These are phyloP conservation scores for Parastagonospora avenae DNA, from an alignment of 2,329 filamentous ascomycete species.

Conservation along the genomic window DNA sequence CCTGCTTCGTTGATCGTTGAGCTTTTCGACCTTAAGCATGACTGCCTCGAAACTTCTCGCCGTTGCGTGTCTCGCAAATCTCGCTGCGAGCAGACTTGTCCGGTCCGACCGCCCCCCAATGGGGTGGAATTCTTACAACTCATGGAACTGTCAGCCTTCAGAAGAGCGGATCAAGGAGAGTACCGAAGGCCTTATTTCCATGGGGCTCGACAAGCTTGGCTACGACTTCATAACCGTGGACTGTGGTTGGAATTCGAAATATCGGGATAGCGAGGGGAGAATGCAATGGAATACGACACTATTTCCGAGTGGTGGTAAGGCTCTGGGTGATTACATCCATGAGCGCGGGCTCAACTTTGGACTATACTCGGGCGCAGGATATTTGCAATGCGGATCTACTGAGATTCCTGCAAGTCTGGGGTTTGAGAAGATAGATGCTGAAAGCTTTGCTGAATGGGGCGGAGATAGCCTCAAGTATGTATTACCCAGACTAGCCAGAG, in stretches of 20 bases:
- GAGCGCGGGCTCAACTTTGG: conserved; percentile 57
- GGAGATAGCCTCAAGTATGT: conserved; percentile 56
- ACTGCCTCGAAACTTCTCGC: conserved; percentile 1
- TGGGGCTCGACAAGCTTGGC: conserved; percentile 58
- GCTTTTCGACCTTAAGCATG: neutral
- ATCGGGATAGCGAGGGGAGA: conserved; percentile 50
- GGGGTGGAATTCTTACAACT: conserved; percentile 66
- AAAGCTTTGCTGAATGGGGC: conserved; percentile 56
- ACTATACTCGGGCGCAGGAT: conserved; percentile 55
- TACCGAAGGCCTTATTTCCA: conserved; percentile 59
- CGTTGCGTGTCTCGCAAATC: conserved; percentile 8
- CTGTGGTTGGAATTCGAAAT: conserved; percentile 60
- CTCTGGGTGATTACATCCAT: conserved; percentile 58
- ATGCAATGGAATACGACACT: conserved; percentile 57
- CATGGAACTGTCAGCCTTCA: conserved; percentile 57
- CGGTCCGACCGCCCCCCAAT: conserved; percentile 36
- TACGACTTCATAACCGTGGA: conserved; percentile 64
- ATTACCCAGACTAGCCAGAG: too few relatives aligned
- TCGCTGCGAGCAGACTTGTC: conserved; percentile 19
- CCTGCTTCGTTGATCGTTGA: too few relatives aligned
- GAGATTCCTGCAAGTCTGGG: conserved; percentile 54
- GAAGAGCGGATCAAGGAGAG: conserved; percentile 58
- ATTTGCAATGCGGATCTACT: conserved; percentile 48
- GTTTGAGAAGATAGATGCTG: conserved; percentile 63
- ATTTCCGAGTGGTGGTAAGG: conserved; percentile 59